Base-by-base conservation (phyloP, 768 basidiomycete genomes). In the Kwoniella europaea region DNA sequence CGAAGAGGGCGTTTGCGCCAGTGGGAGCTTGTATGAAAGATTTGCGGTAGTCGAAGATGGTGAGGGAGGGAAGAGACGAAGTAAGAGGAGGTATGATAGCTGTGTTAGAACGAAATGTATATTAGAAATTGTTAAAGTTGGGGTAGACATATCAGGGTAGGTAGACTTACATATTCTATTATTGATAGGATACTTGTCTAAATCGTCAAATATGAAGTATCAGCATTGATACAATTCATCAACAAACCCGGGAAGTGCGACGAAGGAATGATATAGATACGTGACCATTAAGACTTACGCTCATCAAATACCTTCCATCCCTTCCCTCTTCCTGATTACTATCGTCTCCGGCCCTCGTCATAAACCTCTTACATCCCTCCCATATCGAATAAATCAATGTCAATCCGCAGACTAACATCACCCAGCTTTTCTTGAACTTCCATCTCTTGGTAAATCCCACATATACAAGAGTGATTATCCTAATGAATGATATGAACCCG, bases 1-100 rank as follows among this genome's bases (percentile, higher is more conserved):
- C 10, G 60, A 59, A 42, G 70, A 57, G 22, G 67, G 52, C 41
- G 68, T 67, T 5, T 44, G 55, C 20, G 24, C 41, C 2, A 53
- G 60, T 0, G 71, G 65, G 27, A 55, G 69, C 0, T 67, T 56
- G 24, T 57, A 66, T 44, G 29, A 18, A 41, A 9, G 73, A 67
- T 10, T 44, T 2, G 76, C 65, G 29, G 70, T 59, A 35, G 63
- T 22, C 35, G 68, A 35, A 29, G 69, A 63, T 16, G 63, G 43
- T 18, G 56, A n/a, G 12, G 65, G 61, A 2, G 78, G 78, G 2
- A 76, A 79, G 22, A 79, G 74, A 16, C 78, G 76, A 18, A 79
- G 78, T 16, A 77, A 67, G 57, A 74, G 55, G 41, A 79, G 65
- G 46, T 72, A 79, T 16, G 60, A 29, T 27, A 79, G 60, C 78